Conservation (phyloP, 257 asterid species). For the Asclepias syriaca region DNA sequence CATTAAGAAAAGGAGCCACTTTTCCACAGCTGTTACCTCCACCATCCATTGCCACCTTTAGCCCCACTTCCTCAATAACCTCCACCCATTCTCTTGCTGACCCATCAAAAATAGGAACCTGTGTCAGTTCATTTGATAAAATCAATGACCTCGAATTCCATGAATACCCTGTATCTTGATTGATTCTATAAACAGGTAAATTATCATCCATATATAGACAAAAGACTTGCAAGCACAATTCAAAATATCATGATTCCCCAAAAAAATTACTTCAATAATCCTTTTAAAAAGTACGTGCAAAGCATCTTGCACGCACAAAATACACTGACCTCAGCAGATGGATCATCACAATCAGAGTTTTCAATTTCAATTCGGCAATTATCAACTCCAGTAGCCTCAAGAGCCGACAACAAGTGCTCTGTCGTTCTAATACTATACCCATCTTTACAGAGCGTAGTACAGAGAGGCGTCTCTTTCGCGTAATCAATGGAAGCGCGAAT, state of each 20-base stretch:
- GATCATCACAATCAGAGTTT: slow-evolving; percentile 33
- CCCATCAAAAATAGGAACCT: slow-evolving; percentile 97
- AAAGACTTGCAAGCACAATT: background rate
- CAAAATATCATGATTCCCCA: background rate
- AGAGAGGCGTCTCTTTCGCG: slow-evolving; percentile 55
- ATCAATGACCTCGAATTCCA: background rate
- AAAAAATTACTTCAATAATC: background rate
- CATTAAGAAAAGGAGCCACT: slow-evolving; percentile 65
- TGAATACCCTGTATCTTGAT: slow-evolving; percentile 9
- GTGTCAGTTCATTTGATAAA: slow-evolving; percentile 20
- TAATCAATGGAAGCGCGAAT: slow-evolving; percentile 61
- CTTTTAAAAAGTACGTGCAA: background rate
- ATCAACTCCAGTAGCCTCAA: slow-evolving; percentile 82
- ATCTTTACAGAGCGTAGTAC: slow-evolving; percentile 62
- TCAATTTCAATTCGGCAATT: slow-evolving; percentile 73
- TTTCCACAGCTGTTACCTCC: slow-evolving; percentile 52
- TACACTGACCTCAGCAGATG: slow-evolving; percentile 53
- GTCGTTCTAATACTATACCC: slow-evolving; percentile 66
- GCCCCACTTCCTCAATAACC: slow-evolving; percentile 68
- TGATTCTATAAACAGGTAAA: background rate
- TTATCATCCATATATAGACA: background rate
- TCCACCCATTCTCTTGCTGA: slow-evolving; percentile 92
- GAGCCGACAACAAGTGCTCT: slow-evolving; percentile 92
- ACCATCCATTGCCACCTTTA: slow-evolving; percentile 54
- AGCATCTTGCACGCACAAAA: background rate